Evolutionary conservation across 2,329 filamentous ascomycete genomes (phyloP), one percentile per base, ranked within the genome.

Genomic region (Aspergillus sp.): DNA sequence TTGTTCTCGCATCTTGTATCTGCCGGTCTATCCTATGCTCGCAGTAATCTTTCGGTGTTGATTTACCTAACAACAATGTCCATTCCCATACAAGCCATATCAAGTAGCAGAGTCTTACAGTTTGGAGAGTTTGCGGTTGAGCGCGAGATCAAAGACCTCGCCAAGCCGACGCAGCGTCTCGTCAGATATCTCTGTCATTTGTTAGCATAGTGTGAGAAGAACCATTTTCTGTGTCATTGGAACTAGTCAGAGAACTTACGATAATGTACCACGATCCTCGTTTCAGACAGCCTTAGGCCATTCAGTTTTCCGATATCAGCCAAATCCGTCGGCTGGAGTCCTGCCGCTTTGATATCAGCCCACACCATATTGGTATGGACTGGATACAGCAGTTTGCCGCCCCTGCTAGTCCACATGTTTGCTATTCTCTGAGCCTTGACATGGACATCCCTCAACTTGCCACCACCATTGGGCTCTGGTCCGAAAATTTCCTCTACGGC

Each of bases 401-500:
- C 42, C 42, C 42, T 18, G 11, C 11, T 22, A 7, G 42, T 46
- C 42, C 42, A 46, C 42, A 46, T 46, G 10, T 46, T 3, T 46
- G 20, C 42, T 46, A 16, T 16, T 5, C 6, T 36, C 14, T 16
- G 32, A 36, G 32, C 32, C 10, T 16, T 36, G 5, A 12, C 16
- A 46, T 46, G 42, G 12, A 16, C 42, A 46, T 18, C n/a, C 9
- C 20, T 46, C n/a, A 46, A 22, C 42, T 46, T 46, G 3, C n/a
- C 42, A 6, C 42, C 42, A 6, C 42, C 42, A 16, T 46, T 10
- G 16, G 42, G 42, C 42, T 11, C n/a, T 16, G 42, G 42, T 46
- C 42, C 20, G 16, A 46, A 46, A 10, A 46, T n/a, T 22, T 46
- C n/a, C 63, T 91, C 86, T 6, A 93, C 84, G 0, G 88, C 89